Conservation (phyloP, 2,329 filamentous ascomycete genomes). For the Tolypocladium pustulatum region DNA sequence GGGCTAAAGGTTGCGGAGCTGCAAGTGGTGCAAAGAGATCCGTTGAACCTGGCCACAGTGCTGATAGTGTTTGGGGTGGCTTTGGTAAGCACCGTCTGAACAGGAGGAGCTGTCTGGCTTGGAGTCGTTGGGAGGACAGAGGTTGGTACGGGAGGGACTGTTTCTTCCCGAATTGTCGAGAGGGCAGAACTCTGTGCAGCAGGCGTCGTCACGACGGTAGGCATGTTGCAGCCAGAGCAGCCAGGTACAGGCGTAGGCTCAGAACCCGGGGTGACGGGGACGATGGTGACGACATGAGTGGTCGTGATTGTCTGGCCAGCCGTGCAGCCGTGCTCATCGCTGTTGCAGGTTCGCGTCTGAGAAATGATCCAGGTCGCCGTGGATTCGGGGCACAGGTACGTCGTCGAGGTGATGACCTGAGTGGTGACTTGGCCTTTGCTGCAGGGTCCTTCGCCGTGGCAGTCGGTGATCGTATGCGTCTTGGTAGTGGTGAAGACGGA, state of each 20-base stretch:
- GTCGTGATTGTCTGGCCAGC: slow-evolving; percentile 13
- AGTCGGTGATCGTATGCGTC: slow-evolving; percentile 46
- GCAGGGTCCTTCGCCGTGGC: slow-evolving; percentile 33
- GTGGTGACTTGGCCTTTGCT: slow-evolving; percentile 11
- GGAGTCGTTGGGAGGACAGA: background rate
- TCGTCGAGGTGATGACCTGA: slow-evolving; percentile 13
- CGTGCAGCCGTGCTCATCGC: slow-evolving; percentile 15
- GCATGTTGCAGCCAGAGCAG: slow-evolving; percentile 7
- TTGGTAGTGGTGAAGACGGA: slow-evolving; percentile 40
- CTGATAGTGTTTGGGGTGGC: background rate
- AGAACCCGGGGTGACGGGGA: slow-evolving; percentile 12
- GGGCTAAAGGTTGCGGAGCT: slow-evolving; percentile 3
- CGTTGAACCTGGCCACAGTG: slow-evolving; percentile 3
- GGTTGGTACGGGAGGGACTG: no score
- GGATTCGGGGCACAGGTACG: slow-evolving; percentile 11
- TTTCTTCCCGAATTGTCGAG: no score
- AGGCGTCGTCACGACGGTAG: slow-evolving; percentile 4
- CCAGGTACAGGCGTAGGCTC: slow-evolving; percentile 13
- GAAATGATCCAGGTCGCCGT: slow-evolving; percentile 18
- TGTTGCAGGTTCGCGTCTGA: slow-evolving; percentile 15
- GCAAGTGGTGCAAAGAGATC: slow-evolving; percentile 5
- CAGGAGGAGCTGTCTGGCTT: background rate
- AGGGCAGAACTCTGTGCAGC: background rate
- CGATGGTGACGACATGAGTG: slow-evolving; percentile 13
- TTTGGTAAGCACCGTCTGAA: background rate